Conservation (phyloP, 2,329 filamentous ascomycete species). For the Gyromitra esculenta region DNA sequence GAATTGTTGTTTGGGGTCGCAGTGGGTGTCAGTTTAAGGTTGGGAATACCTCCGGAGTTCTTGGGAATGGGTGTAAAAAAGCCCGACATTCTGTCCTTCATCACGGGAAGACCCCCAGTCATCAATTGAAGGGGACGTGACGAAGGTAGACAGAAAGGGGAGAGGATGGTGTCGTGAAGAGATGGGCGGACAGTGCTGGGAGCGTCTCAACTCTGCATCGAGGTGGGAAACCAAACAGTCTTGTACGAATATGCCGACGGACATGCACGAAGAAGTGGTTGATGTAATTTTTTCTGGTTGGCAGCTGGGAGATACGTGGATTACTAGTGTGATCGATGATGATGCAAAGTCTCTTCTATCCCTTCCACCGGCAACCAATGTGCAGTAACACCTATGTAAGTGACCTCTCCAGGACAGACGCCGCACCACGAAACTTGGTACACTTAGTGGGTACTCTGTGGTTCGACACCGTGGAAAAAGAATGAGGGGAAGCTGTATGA, state of each 20-base stretch:
- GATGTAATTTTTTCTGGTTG: constrained; percentile 32
- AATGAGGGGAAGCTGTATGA: constrained; percentile 44
- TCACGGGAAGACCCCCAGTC: constrained; percentile 41
- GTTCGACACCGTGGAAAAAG: constrained; percentile 27
- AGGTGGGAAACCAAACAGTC: constrained; percentile 49
- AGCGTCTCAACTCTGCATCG: constrained; percentile 51
- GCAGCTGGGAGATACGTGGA: constrained; percentile 44
- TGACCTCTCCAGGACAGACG: constrained; percentile 15
- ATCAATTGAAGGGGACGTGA: constrained; percentile 50
- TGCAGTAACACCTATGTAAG: constrained; percentile 25
- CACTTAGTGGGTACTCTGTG: constrained; percentile 33
- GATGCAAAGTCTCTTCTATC: constrained; percentile 41
- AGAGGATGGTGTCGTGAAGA: constrained; percentile 26
- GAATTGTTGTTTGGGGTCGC: constrained; percentile 49
- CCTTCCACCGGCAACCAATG: constrained; percentile 33
- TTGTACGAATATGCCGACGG: constrained; percentile 46
- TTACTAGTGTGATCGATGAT: constrained; percentile 48
- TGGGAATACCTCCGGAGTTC: constrained; percentile 50
- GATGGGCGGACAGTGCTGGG: constrained; percentile 40
- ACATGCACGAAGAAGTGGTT: constrained; percentile 50
- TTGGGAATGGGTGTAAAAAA: constrained; percentile 53
- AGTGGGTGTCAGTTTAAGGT: constrained; percentile 54
- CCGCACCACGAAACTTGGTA: constrained; percentile 32
- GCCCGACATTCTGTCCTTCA: constrained; percentile 54
- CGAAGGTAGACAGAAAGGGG: constrained; percentile 40